Percentiles rank a stretch among this genome's conserved stretches.
phyloP scores from a whole-genome alignment of 192 early-diverging fungal species.

The Piromyces sp. region DNA sequence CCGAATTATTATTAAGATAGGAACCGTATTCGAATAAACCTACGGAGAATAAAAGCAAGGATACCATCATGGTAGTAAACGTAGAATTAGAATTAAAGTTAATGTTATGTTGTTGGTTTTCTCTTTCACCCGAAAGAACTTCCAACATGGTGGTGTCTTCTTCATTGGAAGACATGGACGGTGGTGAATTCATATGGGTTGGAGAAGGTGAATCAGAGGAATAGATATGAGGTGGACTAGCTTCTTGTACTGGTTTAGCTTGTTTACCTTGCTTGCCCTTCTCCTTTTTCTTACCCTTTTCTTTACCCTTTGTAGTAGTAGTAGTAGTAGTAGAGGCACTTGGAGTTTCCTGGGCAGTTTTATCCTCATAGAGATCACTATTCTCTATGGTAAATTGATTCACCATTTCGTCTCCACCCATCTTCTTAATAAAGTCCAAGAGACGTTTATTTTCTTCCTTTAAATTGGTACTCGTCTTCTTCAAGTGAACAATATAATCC shows the following conservation, averaged over 20 bases:
- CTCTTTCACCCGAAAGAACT: background rate
- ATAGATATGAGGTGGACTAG: background rate
- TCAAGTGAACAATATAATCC: conserved; percentile 63
- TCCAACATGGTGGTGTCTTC: background rate
- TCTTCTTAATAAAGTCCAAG: background rate
- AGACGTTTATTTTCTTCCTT: conserved; percentile 14
- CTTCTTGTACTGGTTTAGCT: background rate
- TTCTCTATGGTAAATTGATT: background rate
- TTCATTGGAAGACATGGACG: background rate
- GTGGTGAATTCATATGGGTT: background rate
- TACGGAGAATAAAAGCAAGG: background rate
- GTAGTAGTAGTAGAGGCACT: background rate
- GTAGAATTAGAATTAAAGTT: background rate
- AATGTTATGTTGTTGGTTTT: background rate
- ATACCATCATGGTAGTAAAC: background rate
- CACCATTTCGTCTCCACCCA: background rate
- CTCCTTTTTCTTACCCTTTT: background rate
- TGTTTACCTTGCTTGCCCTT: background rate
- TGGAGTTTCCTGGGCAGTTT: background rate
- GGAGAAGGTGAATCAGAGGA: background rate
- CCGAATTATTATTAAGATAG: background rate
- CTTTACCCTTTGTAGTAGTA: background rate
- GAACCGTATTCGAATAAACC: background rate
- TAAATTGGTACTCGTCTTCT: conserved; percentile 15
- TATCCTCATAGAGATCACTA: background rate